These are phyloP conservation scores for Lenwebbia sp. DNA, from an alignment of 345 rosid genomes.

Conservation along the genomic window DNA sequence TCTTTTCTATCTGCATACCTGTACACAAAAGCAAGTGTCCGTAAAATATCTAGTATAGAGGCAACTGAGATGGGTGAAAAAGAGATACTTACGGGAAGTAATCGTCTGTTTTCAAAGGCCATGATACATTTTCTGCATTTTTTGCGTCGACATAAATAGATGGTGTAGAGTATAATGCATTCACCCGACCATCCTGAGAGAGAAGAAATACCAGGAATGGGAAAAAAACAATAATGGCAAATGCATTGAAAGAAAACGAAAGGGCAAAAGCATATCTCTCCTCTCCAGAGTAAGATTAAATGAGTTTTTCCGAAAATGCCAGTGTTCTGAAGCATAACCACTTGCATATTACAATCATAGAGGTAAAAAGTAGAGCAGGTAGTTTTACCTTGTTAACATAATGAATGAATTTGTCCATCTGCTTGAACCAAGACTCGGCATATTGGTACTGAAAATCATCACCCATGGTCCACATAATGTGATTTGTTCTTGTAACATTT, in stretches of 20 bases:
- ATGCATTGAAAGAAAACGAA: background rate
- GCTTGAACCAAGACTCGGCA: too few species aligned
- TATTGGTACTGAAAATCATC: slow-evolving; percentile 90
- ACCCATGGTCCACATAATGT: slow-evolving; percentile 98
- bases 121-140: slow-evolving; percentile 44
- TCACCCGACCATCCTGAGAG: slow-evolving; percentile 65
- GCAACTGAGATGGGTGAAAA: background rate
- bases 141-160: slow-evolving; percentile 69
- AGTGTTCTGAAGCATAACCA: background rate
- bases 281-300: background rate
- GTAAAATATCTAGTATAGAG: background rate
- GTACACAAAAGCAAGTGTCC: background rate
- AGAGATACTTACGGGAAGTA: slow-evolving; percentile 59
- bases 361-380: background rate
- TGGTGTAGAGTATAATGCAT: slow-evolving; percentile 83
- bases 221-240: background rate
- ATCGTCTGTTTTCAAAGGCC: slow-evolving; percentile 80
- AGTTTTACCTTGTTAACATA: slow-evolving; percentile 69
- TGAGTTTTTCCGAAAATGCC: background rate
- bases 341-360: background rate
- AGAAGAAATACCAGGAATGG: background rate
- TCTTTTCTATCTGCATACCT: slow-evolving; percentile 59
- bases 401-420: slow-evolving; percentile 87
- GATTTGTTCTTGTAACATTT: slow-evolving; percentile 66
- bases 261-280: background rate